Evolutionary conservation across 23 red algal species (phyloP).

Genomic region (Gracilaria domingensis): DNA sequence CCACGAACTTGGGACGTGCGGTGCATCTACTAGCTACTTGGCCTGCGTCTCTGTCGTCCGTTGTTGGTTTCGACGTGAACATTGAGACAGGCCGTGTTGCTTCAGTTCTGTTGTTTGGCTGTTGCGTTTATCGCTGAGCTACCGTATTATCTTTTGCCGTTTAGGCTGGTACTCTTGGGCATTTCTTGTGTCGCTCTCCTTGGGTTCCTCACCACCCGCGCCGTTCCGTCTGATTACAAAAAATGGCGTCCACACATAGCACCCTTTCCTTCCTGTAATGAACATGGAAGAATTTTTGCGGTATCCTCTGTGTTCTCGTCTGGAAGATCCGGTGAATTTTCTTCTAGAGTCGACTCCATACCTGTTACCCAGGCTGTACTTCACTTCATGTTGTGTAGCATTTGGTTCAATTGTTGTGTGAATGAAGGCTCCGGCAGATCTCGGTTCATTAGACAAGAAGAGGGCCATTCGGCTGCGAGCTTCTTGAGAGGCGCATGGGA

Average conservation of each 20-base stretch:
- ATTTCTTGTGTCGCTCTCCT: too few relatives aligned
- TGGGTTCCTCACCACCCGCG: too few relatives aligned
- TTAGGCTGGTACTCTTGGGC: too few relatives aligned
- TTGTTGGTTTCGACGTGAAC: too few relatives aligned
- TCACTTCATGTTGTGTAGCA: background rate
- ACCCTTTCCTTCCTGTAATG: background rate
- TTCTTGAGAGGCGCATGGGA: background rate
- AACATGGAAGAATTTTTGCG: background rate
- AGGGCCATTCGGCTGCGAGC: constrained; percentile 11
- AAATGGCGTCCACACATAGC: constrained; percentile 29
- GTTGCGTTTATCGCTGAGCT: too few relatives aligned
- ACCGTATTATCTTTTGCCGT: too few relatives aligned
- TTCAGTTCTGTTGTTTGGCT: too few relatives aligned
- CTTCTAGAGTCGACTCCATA: constrained; percentile 20
- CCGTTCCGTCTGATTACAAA: too few relatives aligned
- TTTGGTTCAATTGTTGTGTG: background rate
- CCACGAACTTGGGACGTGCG: too few relatives aligned
- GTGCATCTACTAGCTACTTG: too few relatives aligned
- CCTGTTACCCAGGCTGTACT: background rate
- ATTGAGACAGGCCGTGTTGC: too few relatives aligned
- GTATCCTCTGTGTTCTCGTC: background rate
- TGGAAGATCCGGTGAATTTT: background rate
- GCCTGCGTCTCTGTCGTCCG: too few relatives aligned
- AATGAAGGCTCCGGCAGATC: constrained; percentile 8
- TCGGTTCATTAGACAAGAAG: constrained; percentile 13